Evolutionary conservation across 495 filamentous ascomycete genomes (phyloP).

Genomic region (Rhypophila decipiens): DNA sequence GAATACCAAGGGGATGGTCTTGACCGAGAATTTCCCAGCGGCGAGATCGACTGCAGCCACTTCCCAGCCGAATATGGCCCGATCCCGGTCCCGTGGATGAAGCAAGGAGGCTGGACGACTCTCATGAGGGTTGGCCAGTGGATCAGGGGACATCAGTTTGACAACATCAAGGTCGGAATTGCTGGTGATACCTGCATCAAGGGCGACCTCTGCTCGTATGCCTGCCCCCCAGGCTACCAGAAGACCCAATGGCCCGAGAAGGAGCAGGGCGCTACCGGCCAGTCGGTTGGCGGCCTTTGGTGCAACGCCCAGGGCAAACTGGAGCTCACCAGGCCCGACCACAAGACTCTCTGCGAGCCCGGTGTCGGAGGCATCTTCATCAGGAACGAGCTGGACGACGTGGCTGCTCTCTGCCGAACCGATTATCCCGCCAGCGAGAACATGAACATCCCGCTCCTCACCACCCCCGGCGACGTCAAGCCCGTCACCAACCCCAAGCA

Average conservation of each 20-base stretch:
- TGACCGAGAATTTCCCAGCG: conserved; percentile 69
- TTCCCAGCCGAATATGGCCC: conserved; percentile 87
- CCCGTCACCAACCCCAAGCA: conserved; percentile 69
- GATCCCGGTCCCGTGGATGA: conserved; percentile 59
- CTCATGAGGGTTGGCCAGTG: conserved; percentile 54
- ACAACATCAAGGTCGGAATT: conserved; percentile 58
- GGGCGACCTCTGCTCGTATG: conserved; percentile 82
- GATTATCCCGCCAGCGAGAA: conserved; percentile 89
- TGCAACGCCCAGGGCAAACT: conserved; percentile 74
- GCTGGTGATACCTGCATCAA: conserved; percentile 53
- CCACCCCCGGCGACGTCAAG: conserved; percentile 47
- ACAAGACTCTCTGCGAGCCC: conserved; percentile 64
- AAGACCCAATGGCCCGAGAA: conserved; percentile 84
- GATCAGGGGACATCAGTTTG: conserved; percentile 29
- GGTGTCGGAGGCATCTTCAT: conserved; percentile 67
- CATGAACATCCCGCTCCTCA: conserved; percentile 71
- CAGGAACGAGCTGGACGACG: conserved; percentile 59
- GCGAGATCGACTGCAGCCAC: conserved; percentile 57
- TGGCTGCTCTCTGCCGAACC: conserved; percentile 81
- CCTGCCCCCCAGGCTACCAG: conserved; percentile 84
- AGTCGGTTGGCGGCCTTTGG: conserved; percentile 83
- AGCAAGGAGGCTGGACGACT: conserved; percentile 71
- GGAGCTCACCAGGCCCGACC: conserved; percentile 61
- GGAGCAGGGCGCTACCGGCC: conserved; percentile 68
- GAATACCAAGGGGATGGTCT: conserved; percentile 45